A percentile compares a stretch with the other conserved stretches of the same genome.
Evolutionary conservation across 352 stramenopile species (phyloP).

Genomic region (Pythium pectinolyticum): DNA sequence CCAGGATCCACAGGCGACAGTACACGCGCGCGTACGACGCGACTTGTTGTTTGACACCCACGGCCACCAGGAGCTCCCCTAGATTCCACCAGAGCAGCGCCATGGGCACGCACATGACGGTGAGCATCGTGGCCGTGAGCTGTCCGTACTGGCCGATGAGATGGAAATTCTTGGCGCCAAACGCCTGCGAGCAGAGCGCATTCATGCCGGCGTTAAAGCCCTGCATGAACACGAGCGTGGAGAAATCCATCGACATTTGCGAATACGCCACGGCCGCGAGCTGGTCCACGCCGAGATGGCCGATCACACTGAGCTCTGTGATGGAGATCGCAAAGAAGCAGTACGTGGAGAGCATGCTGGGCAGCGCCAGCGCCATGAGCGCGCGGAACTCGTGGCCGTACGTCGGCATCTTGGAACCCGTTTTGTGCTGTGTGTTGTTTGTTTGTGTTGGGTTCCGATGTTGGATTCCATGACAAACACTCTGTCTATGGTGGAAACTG

Average conservation of each 20-base stretch:
- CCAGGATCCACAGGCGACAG: conserved; percentile 62
- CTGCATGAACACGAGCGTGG: conserved; percentile 78
- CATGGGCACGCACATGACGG: conserved; percentile 64
- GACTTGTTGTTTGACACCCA: conserved; percentile 45
- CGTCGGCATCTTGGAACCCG: conserved; percentile 20
- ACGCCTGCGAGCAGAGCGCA: conserved; percentile 80
- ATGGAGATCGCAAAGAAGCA: conserved; percentile 81
- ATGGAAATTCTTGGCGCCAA: conserved; percentile 80
- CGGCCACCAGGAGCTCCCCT: conserved; percentile 46
- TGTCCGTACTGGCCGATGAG: conserved; percentile 68
- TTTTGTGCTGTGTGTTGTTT: too few relatives aligned
- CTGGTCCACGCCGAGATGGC: conserved; percentile 74
- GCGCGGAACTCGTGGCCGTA: conserved; percentile 35
- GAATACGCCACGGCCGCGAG: conserved; percentile 79
- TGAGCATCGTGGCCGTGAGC: conserved; percentile 58
- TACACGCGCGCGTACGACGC: conserved; percentile 55
- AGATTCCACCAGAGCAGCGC: conserved; percentile 77
- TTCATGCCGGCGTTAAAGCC: conserved; percentile 82
- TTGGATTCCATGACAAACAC: too few relatives aligned
- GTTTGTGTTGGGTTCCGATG: too few relatives aligned
- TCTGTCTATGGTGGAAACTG: too few relatives aligned
- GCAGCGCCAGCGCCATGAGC: conserved; percentile 58
- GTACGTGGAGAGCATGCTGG: conserved; percentile 63
- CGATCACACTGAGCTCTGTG: conserved; percentile 80
- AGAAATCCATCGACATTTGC: conserved; percentile 78